Evolutionary conservation across 257 asterid species (phyloP), one percentile per base, ranked within the genome.

Genomic region (Oldenlandia corymbosa): DNA sequence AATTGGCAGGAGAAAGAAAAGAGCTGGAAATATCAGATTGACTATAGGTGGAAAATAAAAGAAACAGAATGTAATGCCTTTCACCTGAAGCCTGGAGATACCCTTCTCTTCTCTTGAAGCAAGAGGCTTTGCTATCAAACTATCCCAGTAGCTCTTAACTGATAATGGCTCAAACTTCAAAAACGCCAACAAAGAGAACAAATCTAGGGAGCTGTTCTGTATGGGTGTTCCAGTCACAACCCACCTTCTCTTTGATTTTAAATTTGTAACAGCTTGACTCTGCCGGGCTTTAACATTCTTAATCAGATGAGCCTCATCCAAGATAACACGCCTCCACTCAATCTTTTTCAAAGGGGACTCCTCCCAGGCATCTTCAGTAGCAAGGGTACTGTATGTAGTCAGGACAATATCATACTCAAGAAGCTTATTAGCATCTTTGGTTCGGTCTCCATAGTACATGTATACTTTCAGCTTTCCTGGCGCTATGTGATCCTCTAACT

Each of bases 281-380:
- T 85, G 96, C 42, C 68, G 85, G 64, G 90, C 78, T 57, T 79
- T 82, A 5, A 70, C 81, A 74, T 88, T 90, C 85, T 79, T 87
- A 66, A 90, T 85, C 62, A 84, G 64, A 68, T 90, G 97, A 5
- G 95, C 97, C 84, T 90, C 97, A 49, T 88, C 97, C 74, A 90
- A 66, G 72, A 90, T 84, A 51, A 90, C 79, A 55, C 97, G 75
- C 72, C 88, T 79, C 97, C 97, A 90, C 65, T 90, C 93, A n/a
- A 87, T 79, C 83, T 72, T 78, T 72, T 79, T 82, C 10, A 90
- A 58, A 31, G 95, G 96, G 72, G 93, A 85, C 18, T 72, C 71
- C 18, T 37, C 74, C 70, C 71, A 67, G 26, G 77, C 50, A 43
- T 73, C 91, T 63, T 87, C 97, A 51, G 61, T 43, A 27, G 90